These are phyloP conservation scores for Rosellinia necatrix DNA, from an alignment of 2,329 filamentous ascomycete species.

Conservation along the genomic window DNA sequence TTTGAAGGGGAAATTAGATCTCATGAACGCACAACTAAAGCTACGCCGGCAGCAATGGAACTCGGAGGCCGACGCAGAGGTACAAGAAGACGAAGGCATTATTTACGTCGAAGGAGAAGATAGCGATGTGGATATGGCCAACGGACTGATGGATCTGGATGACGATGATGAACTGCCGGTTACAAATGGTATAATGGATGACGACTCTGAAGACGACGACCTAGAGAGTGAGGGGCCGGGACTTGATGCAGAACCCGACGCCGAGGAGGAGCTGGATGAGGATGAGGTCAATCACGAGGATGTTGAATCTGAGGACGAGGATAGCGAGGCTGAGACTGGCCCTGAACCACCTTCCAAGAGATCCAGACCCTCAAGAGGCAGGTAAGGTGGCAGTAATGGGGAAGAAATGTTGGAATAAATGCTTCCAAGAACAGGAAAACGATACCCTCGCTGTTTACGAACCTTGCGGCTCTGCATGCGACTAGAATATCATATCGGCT, in stretches of 20 bases:
- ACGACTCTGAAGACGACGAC: constrained; percentile 65
- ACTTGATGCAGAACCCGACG: constrained; percentile 53
- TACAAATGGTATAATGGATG: constrained; percentile 58
- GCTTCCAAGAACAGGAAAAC: constrained; percentile 23
- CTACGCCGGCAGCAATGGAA: constrained; percentile 71
- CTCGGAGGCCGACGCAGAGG: constrained; percentile 57
- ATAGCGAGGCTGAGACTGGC: constrained; percentile 55
- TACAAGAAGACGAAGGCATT: constrained; percentile 67
- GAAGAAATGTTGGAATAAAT: constrained; percentile 31
- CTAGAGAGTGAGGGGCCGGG: constrained; percentile 48
- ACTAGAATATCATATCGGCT: neutral
- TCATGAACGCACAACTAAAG: constrained; percentile 88
- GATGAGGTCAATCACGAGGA: constrained; percentile 66
- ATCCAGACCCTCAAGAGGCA: constrained; percentile 44
- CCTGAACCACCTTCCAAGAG: constrained; percentile 52
- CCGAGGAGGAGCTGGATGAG: constrained; percentile 57
- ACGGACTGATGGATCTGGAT: constrained; percentile 56
- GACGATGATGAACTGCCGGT: constrained; percentile 64
- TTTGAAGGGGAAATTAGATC: constrained; percentile 92
- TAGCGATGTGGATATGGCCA: constrained; percentile 53
- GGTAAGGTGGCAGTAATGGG: constrained; percentile 35
- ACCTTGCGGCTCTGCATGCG: neutral
- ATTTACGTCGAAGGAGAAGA: constrained; percentile 88
- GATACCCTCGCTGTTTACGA: constrained; percentile 33
- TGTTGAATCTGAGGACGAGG: constrained; percentile 61